Conservation (phyloP, 805 yeast species). For the Metschnikowia drakensbergensis region DNA sequence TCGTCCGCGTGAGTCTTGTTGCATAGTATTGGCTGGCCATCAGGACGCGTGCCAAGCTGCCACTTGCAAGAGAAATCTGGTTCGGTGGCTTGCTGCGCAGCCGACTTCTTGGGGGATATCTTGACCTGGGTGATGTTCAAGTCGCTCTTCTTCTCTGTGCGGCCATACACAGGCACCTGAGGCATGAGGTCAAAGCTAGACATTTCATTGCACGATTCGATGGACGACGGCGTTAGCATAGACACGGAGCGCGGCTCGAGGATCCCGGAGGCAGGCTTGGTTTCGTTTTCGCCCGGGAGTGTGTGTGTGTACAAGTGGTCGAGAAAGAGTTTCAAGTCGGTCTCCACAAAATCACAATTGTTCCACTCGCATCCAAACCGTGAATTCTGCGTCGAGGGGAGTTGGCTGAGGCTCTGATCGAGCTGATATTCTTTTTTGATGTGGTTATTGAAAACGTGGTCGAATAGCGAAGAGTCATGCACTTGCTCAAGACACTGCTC, state of each 20-base stretch:
- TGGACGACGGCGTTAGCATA: constrained; percentile 6
- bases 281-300: not conserved
- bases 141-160: constrained; percentile 3
- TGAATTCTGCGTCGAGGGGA: constrained; percentile 6
- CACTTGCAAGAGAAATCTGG: constrained; percentile 43
- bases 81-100: constrained; percentile 15
- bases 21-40: constrained; percentile 45
- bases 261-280: not conserved
- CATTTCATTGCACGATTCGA: not conserved
- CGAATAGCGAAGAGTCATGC: constrained; percentile 28
- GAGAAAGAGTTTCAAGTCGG: constrained; percentile 50
- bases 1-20: constrained; percentile 45
- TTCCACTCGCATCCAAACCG: constrained; percentile 68
- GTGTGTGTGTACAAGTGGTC: constrained; percentile 47
- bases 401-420: not conserved
- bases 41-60: constrained; percentile 30
- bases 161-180: not conserved
- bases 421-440: constrained; percentile 29
- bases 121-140: constrained; percentile 33
- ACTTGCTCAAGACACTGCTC: constrained; percentile 51
- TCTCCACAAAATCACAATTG: constrained; percentile 58
- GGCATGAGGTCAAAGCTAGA: not conserved
- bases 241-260: not conserved
- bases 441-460: constrained; percentile 47
- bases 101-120: constrained; percentile 25